phyloP scores from a whole-genome alignment of 2,329 filamentous ascomycete genomes.

The Pseudogymnoascus verrucosus region DNA sequence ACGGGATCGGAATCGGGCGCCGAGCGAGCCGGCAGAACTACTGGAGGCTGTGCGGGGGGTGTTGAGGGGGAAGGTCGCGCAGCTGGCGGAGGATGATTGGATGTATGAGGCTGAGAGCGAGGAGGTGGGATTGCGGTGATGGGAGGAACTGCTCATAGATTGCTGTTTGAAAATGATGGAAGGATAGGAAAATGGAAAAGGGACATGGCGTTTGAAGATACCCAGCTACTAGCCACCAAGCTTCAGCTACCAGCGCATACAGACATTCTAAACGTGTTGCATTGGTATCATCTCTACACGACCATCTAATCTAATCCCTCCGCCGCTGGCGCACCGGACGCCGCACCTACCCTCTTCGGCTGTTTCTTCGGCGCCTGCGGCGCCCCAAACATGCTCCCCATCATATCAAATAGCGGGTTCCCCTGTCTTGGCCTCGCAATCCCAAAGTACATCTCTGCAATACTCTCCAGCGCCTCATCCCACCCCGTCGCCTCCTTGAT shows the following conservation, averaged over 20 bases:
- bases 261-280: slow-evolving; percentile 13
- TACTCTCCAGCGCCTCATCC: slow-evolving; percentile 74
- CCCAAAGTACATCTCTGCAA: slow-evolving; percentile 95
- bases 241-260: slow-evolving; percentile 9
- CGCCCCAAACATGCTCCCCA: slow-evolving; percentile 88
- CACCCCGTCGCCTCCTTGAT: slow-evolving; percentile 71
- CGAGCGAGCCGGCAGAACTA: slow-evolving; percentile 64
- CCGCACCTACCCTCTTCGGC: slow-evolving; percentile 30
- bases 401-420: slow-evolving; percentile 96
- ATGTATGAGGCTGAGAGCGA: slow-evolving; percentile 70
- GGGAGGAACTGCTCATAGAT: background rate
- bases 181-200: slow-evolving; percentile 9
- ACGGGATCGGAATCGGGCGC: slow-evolving; percentile 44
- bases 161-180: slow-evolving; percentile 11
- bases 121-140: background rate
- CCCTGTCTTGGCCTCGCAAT: slow-evolving; percentile 82
- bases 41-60: slow-evolving; percentile 62
- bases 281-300: slow-evolving; percentile 3
- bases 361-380: slow-evolving; percentile 41
- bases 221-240: slow-evolving; percentile 16
- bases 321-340: slow-evolving; percentile 39
- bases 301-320: slow-evolving; percentile 49
- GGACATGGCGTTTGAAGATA: slow-evolving; percentile 18
- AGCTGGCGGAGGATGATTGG: slow-evolving; percentile 78
- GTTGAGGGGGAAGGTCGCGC: slow-evolving; percentile 62